Conservation (phyloP, 2,329 filamentous ascomycete genomes). For the Colletotrichum destructivum region DNA sequence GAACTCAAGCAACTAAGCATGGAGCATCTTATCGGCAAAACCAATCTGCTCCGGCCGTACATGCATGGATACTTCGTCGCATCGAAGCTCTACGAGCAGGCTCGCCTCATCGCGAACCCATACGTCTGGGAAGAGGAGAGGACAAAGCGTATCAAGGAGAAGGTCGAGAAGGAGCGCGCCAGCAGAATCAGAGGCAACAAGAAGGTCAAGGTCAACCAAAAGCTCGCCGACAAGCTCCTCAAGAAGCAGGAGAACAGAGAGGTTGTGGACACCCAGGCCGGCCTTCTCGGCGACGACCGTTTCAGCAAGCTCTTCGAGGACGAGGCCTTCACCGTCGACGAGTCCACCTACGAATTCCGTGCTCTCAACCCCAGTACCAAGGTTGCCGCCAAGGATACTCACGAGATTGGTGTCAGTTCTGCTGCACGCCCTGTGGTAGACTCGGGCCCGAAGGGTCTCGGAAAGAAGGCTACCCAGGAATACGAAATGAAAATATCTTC, state of each 20-base stretch:
- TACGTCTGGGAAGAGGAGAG: slow-evolving; percentile 95
- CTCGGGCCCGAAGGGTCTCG: slow-evolving; percentile 32
- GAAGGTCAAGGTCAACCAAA: slow-evolving; percentile 97
- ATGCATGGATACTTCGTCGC: slow-evolving; percentile 99
- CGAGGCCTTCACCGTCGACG: slow-evolving; percentile 92
- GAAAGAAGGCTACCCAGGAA: slow-evolving; percentile 31
- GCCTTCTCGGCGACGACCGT: slow-evolving; percentile 85
- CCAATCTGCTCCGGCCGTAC: slow-evolving; percentile 90
- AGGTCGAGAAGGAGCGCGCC: slow-evolving; percentile 97
- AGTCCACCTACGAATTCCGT: slow-evolving; percentile 88
- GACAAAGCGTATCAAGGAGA: slow-evolving; percentile 91
- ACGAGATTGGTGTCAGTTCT: slow-evolving; percentile 40
- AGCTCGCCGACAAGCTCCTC: slow-evolving; percentile 81
- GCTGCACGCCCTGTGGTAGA: slow-evolving; percentile 25
- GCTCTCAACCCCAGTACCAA: slow-evolving; percentile 88
- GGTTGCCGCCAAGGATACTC: slow-evolving; percentile 40
- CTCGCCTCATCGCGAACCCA: slow-evolving; percentile 91
- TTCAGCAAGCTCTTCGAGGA: slow-evolving; percentile 93
- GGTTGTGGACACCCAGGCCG: slow-evolving; percentile 71
- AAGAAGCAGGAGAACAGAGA: slow-evolving; percentile 74
- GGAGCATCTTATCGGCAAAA: slow-evolving; percentile 91
- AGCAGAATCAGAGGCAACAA: slow-evolving; percentile 94
- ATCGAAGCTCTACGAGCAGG: slow-evolving; percentile 95
- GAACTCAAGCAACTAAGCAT: slow-evolving; percentile 90
- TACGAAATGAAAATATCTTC: slow-evolving; percentile 77